phyloP scores from a whole-genome alignment of 75 land plant species.

The Ceratopteris richardii region DNA sequence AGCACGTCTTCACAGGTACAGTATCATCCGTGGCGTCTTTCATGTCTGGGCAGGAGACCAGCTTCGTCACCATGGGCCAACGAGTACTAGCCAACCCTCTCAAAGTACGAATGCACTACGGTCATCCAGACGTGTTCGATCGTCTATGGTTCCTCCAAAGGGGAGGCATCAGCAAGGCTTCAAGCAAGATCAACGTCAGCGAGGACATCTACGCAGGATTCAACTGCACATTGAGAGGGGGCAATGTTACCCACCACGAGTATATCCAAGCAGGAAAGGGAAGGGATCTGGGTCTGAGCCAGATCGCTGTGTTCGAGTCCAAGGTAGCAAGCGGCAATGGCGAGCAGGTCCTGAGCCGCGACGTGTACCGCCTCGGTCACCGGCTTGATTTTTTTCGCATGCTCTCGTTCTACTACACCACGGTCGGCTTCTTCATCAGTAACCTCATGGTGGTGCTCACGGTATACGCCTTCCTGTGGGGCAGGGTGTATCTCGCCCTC shows the following conservation, averaged over 20 bases:
- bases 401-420: slow-evolving; percentile 86
- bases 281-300: slow-evolving; percentile 88
- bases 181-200: slow-evolving; percentile 83
- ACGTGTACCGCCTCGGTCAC: slow-evolving; percentile 86
- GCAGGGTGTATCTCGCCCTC: slow-evolving; percentile 74
- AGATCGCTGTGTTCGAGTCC: slow-evolving; percentile 85
- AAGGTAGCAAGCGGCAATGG: slow-evolving; percentile 95
- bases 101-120: slow-evolving; percentile 92
- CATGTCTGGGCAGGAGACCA: slow-evolving; percentile 94
- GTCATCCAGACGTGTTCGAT: slow-evolving; percentile 96
- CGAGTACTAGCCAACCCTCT: slow-evolving; percentile 86
- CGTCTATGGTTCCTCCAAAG: slow-evolving; percentile 73
- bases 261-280: slow-evolving; percentile 96
- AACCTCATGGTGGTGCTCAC: slow-evolving; percentile 81
- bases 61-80: slow-evolving; percentile 95
- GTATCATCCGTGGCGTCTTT: slow-evolving; percentile 96
- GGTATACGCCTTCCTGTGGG: slow-evolving; percentile 86
- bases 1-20: slow-evolving; percentile 91
- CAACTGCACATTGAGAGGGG: slow-evolving; percentile 72
- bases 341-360: slow-evolving; percentile 82
- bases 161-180: slow-evolving; percentile 95
- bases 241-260: slow-evolving; percentile 91
- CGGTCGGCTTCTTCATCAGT: slow-evolving; percentile 78
- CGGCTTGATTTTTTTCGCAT: slow-evolving; percentile 80
- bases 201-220: slow-evolving; percentile 95